phyloP scores from a whole-genome alignment of 257 asterid species.

The Solanum clarkiae region DNA sequence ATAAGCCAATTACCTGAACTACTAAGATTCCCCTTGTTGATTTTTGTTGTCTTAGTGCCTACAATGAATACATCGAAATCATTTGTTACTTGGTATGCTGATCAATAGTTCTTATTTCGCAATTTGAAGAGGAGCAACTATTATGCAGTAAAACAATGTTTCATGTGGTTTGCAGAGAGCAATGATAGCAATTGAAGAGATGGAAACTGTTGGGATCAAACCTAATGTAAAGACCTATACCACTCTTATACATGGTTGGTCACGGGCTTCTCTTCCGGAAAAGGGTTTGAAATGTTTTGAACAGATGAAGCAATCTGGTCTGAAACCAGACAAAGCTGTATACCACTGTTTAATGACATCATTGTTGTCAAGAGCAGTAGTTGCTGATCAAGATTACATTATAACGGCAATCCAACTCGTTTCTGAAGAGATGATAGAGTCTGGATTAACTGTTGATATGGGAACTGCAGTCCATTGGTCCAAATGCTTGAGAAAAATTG shows the following conservation, averaged over 20 bases:
- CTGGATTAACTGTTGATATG: slow-evolving; percentile 66
- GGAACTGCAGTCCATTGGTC: slow-evolving; percentile 99
- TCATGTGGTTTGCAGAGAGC: slow-evolving; percentile 44
- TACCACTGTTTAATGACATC: slow-evolving; percentile 96
- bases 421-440: slow-evolving; percentile 66
- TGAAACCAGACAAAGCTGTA: slow-evolving; percentile 86
- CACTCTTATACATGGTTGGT: slow-evolving; percentile 88
- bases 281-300: slow-evolving; percentile 85
- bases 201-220: slow-evolving; percentile 63
- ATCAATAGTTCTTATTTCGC: background rate
- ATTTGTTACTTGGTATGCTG: background rate
- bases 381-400: slow-evolving; percentile 62
- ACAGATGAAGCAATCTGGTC: slow-evolving; percentile 60
- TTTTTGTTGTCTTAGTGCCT: background rate
- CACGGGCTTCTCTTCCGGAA: slow-evolving; percentile 86
- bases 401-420: slow-evolving; percentile 39
- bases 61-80: background rate
- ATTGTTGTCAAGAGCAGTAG: slow-evolving; percentile 61
- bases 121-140: background rate
- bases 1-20: too few species aligned
- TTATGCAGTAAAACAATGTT: background rate
- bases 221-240: slow-evolving; percentile 85
- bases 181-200: slow-evolving; percentile 55
- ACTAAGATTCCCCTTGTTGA: background rate
- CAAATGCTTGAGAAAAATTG: slow-evolving; percentile 67